phyloP scores from a whole-genome alignment of 148 eudicot species.

The Drosera capensis region DNA sequence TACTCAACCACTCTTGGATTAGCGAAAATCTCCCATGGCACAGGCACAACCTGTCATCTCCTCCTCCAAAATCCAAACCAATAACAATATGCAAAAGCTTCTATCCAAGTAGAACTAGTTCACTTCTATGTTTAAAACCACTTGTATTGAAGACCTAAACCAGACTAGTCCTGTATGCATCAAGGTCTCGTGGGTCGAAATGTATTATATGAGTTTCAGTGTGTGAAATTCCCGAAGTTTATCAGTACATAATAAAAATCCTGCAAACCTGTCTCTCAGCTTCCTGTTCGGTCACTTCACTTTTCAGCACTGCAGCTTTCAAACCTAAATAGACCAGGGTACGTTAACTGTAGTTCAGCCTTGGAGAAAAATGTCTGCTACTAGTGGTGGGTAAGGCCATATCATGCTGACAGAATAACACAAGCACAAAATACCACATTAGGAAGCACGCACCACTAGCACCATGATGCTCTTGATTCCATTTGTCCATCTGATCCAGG shows the following conservation, averaged over 20 bases:
- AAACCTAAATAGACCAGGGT: slow-evolving; percentile 36
- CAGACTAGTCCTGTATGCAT: too few species aligned
- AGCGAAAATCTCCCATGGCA: too few species aligned
- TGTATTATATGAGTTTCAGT: neutral
- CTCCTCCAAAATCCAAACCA: too few species aligned
- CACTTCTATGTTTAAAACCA: too few species aligned
- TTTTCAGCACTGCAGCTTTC: slow-evolving; percentile 58
- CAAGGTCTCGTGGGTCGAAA: too few species aligned
- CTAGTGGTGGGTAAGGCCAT: neutral
- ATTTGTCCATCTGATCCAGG: slow-evolving; percentile 66
- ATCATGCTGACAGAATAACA: neutral
- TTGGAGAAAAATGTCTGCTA: slow-evolving; percentile 2
- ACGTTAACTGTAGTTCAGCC: slow-evolving; percentile 5
- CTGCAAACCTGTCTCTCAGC: slow-evolving; percentile 68
- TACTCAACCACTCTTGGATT: too few species aligned
- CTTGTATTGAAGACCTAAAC: too few species aligned
- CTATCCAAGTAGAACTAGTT: too few species aligned
- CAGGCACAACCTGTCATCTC: too few species aligned
- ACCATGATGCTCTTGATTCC: slow-evolving; percentile 82
- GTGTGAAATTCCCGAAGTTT: neutral
- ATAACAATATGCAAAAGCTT: too few species aligned
- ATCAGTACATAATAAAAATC: neutral
- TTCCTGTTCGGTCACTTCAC: slow-evolving; percentile 53
- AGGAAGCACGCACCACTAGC: slow-evolving; percentile 59
- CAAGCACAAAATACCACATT: slow-evolving; percentile 3